Percentiles rank a stretch among this genome's conserved stretches.
Conservation (phyloP, 1,284 basidiomycete species). For the Mycosarcoma mackinlayi region DNA sequence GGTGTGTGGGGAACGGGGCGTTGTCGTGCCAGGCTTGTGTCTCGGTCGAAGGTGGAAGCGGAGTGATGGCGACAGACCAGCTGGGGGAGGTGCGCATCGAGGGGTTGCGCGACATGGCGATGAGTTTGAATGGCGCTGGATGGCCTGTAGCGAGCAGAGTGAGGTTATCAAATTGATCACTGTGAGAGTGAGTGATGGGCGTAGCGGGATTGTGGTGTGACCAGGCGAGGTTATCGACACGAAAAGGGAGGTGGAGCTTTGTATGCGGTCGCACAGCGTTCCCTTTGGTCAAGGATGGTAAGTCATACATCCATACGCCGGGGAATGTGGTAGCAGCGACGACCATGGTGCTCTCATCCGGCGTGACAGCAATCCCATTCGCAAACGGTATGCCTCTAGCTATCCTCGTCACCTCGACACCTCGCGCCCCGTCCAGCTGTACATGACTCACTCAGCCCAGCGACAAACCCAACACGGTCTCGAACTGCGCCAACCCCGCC, state of each 20-base stretch:
- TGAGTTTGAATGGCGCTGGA: constrained; percentile 74
- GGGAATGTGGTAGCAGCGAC: constrained; percentile 73
- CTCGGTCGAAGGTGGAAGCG: background rate
- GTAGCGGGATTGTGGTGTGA: constrained; percentile 61
- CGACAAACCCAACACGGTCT: constrained; percentile 74
- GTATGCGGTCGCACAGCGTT: constrained; percentile 56
- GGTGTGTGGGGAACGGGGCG: constrained; percentile 18
- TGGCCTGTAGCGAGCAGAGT: constrained; percentile 75
- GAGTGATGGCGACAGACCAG: constrained; percentile 28
- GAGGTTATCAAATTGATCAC: constrained; percentile 51
- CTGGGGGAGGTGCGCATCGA: constrained; percentile 1
- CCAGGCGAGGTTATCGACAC: constrained; percentile 75
- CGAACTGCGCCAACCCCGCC: constrained; percentile 70
- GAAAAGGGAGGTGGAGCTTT: constrained; percentile 73
- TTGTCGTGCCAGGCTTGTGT: background rate
- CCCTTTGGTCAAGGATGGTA: constrained; percentile 65
- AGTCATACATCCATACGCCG: constrained; percentile 72
- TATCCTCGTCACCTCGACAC: constrained; percentile 64
- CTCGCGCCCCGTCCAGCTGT: constrained; percentile 21
- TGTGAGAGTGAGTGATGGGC: background rate
- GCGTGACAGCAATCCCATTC: constrained; percentile 76
- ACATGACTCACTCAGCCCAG: constrained; percentile 72
- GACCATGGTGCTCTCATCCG: constrained; percentile 72
- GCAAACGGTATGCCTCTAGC: constrained; percentile 74
- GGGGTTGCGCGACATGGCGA: constrained; percentile 71